phyloP scores from a whole-genome alignment of 306 rosid species.

The Pyrus pyrifolia region DNA sequence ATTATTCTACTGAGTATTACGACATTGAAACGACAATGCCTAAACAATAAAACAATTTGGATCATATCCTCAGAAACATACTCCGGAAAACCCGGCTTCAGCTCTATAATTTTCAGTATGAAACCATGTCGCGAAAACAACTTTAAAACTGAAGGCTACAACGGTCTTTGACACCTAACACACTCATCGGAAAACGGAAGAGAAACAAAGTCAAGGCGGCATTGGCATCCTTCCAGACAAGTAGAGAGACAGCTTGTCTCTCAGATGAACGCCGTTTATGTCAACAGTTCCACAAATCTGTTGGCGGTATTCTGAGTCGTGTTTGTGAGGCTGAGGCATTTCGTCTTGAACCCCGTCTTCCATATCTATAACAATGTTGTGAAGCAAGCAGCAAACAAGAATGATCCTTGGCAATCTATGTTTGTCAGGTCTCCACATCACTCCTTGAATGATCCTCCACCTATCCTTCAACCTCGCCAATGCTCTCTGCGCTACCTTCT shows the following conservation, averaged over 20 bases:
- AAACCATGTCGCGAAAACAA: slow-evolving; percentile 4
- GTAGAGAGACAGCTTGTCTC: slow-evolving; percentile 59
- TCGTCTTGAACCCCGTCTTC: slow-evolving; percentile 50
- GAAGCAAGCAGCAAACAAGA: slow-evolving; percentile 87
- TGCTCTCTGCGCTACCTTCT: slow-evolving; percentile 66
- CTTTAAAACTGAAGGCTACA: slow-evolving; percentile 2
- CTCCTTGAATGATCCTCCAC: slow-evolving; percentile 89
- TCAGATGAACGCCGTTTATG: slow-evolving; percentile 47
- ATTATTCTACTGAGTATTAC: neutral
- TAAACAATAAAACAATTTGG: neutral
- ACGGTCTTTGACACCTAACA: slow-evolving; percentile 13
- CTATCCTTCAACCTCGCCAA: slow-evolving; percentile 65
- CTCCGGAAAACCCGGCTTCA: neutral
- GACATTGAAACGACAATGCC: neutral
- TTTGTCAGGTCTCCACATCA: slow-evolving; percentile 94
- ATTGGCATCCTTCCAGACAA: slow-evolving; percentile 38
- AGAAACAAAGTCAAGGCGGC: slow-evolving; percentile 23
- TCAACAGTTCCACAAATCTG: slow-evolving; percentile 55
- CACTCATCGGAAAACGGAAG: slow-evolving; percentile 3
- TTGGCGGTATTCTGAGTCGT: slow-evolving; percentile 64
- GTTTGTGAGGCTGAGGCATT: slow-evolving; percentile 45
- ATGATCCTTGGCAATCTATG: slow-evolving; percentile 83
- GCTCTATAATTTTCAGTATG: neutral
- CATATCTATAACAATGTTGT: slow-evolving; percentile 74
- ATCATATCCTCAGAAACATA: neutral